Evolutionary conservation across 352 stramenopile genomes (phyloP).

Genomic region (Globisporangium echinulatum): DNA sequence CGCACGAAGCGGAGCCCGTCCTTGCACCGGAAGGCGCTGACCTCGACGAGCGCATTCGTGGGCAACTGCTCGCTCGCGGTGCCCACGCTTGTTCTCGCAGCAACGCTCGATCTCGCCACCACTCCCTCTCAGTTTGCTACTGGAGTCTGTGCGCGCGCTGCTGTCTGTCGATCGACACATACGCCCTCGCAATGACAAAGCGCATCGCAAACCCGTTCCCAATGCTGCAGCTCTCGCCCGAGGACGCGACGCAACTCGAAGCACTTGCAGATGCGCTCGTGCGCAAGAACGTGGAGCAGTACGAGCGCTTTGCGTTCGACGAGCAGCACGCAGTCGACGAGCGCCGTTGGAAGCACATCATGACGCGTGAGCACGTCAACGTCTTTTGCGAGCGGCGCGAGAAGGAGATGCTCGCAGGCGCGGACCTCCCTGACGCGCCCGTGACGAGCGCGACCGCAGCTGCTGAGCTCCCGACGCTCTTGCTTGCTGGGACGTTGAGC

Average conservation of each 20-base stretch:
- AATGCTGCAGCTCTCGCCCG: slow-evolving; percentile 7
- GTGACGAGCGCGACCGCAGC: neutral
- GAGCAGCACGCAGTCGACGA: slow-evolving; percentile 3
- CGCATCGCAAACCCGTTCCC: slow-evolving; percentile 6
- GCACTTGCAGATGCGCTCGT: slow-evolving; percentile 9
- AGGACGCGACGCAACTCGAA: slow-evolving; percentile 12
- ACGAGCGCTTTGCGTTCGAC: slow-evolving; percentile 11
- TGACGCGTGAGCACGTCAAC: slow-evolving; percentile 7
- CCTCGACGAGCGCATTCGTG: no score
- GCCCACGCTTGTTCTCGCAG: no score
- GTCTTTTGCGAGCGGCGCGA: slow-evolving; percentile 6
- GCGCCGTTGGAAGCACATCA: slow-evolving; percentile 11
- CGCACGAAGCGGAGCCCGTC: no score
- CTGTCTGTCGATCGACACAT: neutral
- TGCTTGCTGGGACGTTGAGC: slow-evolving; percentile 10
- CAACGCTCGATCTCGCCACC: no score
- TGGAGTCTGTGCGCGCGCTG: neutral
- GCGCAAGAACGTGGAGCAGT: slow-evolving; percentile 5
- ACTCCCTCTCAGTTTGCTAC: no score
- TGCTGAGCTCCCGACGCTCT: slow-evolving; percentile 3
- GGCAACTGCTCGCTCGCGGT: no score
- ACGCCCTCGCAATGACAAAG: neutral
- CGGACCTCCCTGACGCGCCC: slow-evolving; percentile 1
- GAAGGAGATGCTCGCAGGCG: neutral
- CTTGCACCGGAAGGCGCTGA: no score